Conservation (phyloP, 1,139 yeast genomes). For the Scheffersomyces lignicola region DNA sequence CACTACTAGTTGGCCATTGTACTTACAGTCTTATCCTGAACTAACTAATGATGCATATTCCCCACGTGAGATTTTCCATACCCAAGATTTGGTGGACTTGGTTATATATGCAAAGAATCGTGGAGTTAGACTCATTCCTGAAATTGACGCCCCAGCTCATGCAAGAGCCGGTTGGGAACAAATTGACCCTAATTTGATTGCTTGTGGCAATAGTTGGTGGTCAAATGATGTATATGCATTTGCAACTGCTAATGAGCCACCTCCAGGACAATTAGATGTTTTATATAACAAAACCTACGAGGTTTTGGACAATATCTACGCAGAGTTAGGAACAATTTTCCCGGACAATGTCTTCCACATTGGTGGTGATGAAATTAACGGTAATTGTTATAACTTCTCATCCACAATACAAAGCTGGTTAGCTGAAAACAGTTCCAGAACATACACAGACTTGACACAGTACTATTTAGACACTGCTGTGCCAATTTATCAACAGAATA, state of each 20-base stretch:
- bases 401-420: slow-evolving; percentile 29
- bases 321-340: slow-evolving; percentile 37
- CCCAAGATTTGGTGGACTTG: slow-evolving; percentile 29
- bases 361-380: slow-evolving; percentile 45
- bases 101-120: slow-evolving; percentile 36
- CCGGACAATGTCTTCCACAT: slow-evolving; percentile 44
- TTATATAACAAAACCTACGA: slow-evolving; percentile 34
- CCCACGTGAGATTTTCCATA: slow-evolving; percentile 31
- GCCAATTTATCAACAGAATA: slow-evolving; percentile 32
- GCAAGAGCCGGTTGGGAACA: slow-evolving; percentile 46
- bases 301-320: slow-evolving; percentile 35
- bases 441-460: slow-evolving; percentile 33
- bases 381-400: slow-evolving; percentile 38
- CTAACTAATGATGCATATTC: slow-evolving; percentile 48
- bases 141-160: slow-evolving; percentile 52
- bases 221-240: slow-evolving; percentile 22
- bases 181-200: slow-evolving; percentile 33
- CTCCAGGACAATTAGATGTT: slow-evolving; percentile 48
- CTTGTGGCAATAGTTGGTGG: slow-evolving; percentile 38
- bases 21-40: slow-evolving; percentile 34
- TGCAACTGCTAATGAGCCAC: slow-evolving; percentile 44
- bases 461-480: slow-evolving; percentile 39
- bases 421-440: slow-evolving; percentile 23
- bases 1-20: slow-evolving; percentile 49
- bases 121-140: slow-evolving; percentile 49